phyloP scores from a whole-genome alignment of 805 yeast genomes.

The Saturnispora silvae region DNA sequence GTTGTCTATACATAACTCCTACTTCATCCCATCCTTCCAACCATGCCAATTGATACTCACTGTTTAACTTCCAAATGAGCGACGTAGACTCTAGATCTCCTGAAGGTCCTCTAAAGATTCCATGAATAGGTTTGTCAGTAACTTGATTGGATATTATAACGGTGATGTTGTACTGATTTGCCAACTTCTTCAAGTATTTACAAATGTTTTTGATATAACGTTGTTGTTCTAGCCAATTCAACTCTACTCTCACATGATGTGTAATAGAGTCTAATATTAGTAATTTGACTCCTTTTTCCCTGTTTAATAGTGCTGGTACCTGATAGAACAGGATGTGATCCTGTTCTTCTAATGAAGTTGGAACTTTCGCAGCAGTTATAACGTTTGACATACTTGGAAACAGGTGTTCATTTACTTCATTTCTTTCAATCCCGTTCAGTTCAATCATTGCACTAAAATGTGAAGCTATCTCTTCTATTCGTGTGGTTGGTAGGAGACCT shows the following conservation, averaged over 20 bases:
- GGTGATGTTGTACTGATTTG: constrained; percentile 40
- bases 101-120: constrained; percentile 17
- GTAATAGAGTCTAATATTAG: constrained; percentile 75
- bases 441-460: constrained; percentile 23
- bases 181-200: constrained; percentile 37
- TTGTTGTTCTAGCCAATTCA: constrained; percentile 34
- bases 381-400: constrained; percentile 28
- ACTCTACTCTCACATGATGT: constrained; percentile 65
- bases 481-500: constrained; percentile 52
- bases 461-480: constrained; percentile 40
- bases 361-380: constrained; percentile 20
- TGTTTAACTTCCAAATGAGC: constrained; percentile 30
- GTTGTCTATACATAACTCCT: constrained; percentile 23
- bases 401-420: constrained; percentile 12
- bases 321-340: constrained; percentile 64
- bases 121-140: constrained; percentile 42
- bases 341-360: constrained; percentile 53
- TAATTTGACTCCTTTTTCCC: constrained; percentile 34
- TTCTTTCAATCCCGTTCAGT: constrained; percentile 23
- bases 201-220: constrained; percentile 34
- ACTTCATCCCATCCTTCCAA: constrained; percentile 61
- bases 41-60: constrained; percentile 63
- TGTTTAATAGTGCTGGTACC: constrained; percentile 45
- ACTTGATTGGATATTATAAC: constrained; percentile 74
- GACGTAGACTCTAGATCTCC: no score